phyloP scores from a whole-genome alignment of 441 rosid species.

The Capsella rubella region DNA sequence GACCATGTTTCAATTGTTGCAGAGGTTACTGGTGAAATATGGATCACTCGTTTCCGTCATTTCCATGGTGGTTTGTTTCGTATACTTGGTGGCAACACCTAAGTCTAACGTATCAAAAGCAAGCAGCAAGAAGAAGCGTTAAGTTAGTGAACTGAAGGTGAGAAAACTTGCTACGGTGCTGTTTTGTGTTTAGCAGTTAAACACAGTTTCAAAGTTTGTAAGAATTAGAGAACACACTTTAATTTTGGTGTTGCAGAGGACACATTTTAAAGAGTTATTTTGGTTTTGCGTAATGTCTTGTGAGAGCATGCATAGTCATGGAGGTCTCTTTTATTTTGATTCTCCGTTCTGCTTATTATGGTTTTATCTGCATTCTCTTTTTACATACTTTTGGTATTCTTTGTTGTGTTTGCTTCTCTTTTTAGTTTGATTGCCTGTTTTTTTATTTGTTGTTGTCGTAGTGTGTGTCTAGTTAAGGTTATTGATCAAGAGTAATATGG shows the following conservation, averaged over 20 bases:
- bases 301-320: slow-evolving; percentile 31
- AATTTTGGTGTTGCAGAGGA: slow-evolving; percentile 32
- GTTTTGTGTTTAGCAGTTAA: slow-evolving; percentile 31
- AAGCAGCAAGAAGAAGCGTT: slow-evolving; percentile 87
- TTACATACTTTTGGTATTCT: not conserved
- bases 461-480: not conserved
- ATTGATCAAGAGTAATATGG: not conserved
- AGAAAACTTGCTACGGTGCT: slow-evolving; percentile 24
- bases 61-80: slow-evolving; percentile 69
- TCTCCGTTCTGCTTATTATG: slow-evolving; percentile 2
- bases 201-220: slow-evolving; percentile 39
- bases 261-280: slow-evolving; percentile 34
- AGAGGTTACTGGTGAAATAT: slow-evolving; percentile 65
- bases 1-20: slow-evolving; percentile 25
- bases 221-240: slow-evolving; percentile 38
- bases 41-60: slow-evolving; percentile 85
- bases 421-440: not conserved
- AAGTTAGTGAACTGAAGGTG: slow-evolving; percentile 34
- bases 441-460: not conserved
- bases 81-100: slow-evolving; percentile 70
- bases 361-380: not conserved
- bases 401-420: slow-evolving; percentile 1
- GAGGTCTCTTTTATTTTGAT: slow-evolving; percentile 17
- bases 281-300: slow-evolving; percentile 27
- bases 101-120: slow-evolving; percentile 55